Base-by-base conservation (phyloP, 2,329 filamentous ascomycete species). In the Apiospora aurea region DNA sequence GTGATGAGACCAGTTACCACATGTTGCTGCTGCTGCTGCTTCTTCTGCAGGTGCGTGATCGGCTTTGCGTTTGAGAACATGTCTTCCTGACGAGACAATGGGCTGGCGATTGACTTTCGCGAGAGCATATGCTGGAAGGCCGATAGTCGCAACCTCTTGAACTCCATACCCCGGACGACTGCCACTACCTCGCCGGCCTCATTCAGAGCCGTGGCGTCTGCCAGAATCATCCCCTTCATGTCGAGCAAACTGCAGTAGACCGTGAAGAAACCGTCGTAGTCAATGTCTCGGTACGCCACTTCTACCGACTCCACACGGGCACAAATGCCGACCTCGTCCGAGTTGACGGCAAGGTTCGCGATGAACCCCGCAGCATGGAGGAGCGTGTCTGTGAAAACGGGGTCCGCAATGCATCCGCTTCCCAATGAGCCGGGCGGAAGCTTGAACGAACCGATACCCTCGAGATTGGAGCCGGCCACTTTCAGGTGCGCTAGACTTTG, bases 291-390 rank as follows among this genome's bases (percentile, higher is more conserved):
- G 69, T 75, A 69, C 4, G 51, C 34, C 5, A 69, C 21, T 38
- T 69, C 67, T 4, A 71, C 69, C 5, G 70, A 61, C 38, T 71
- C 70, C 18, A 71, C 67, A 13, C 67, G 29, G n/a, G 70, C 66
- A 64, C 74, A 76, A 21, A 76, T 76, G 68, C 75, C 53, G 13
- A 72, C 69, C 44, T 72, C 72, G 26, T 67, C 68, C 41, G 64
- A 64, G 5, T 26, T 51, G 43, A 74, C 61, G 29, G 71, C 71
- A 8, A 73, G 70, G 64, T 75, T 75, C 0, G 74, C 74, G 10
- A 76, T 70, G 67, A 76, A 76, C 29, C 75, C 75, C 14, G 75
- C 72, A 24, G 71, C 74, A 47, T 76, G 75, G n/a, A 76, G 53
- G 44, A 76, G 61, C 24, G 72, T 68, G 68, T 76, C 74, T 41